Evolutionary conservation across 1,284 basidiomycete genomes (phyloP).

Genomic region (Ceratobasidium sp.): DNA sequence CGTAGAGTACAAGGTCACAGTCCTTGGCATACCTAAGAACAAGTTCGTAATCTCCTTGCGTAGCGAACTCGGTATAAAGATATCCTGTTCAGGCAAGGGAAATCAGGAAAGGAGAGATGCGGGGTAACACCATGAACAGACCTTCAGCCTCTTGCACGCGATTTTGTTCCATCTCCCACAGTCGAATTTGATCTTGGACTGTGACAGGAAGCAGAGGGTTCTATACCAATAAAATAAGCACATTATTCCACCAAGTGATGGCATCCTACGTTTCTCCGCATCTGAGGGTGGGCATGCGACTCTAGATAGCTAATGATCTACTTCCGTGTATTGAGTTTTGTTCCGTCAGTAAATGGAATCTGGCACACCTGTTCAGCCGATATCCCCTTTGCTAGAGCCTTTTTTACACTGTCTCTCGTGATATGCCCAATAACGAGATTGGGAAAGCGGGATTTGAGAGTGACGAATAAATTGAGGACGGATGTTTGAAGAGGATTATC

Average conservation of each 20-base stretch:
- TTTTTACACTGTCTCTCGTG: slow-evolving; percentile 93
- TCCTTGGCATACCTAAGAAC: slow-evolving; percentile 87
- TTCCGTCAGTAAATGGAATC: too few species aligned
- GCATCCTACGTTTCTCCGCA: slow-evolving; percentile 84
- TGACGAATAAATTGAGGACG: slow-evolving; percentile 93
- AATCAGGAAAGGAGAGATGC: slow-evolving; percentile 18
- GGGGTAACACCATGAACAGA: slow-evolving; percentile 49
- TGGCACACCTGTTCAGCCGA: slow-evolving; percentile 97
- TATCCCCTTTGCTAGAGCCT: slow-evolving; percentile 93
- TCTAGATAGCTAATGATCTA: slow-evolving; percentile 95
- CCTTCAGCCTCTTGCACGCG: slow-evolving; percentile 87
- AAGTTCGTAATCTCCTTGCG: slow-evolving; percentile 85
- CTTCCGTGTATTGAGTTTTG: not conserved
- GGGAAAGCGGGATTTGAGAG: slow-evolving; percentile 91
- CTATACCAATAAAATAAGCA: too few species aligned
- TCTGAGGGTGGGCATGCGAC: slow-evolving; percentile 96
- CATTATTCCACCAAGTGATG: too few species aligned
- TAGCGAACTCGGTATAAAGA: slow-evolving; percentile 87
- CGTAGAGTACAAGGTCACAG: slow-evolving; percentile 82
- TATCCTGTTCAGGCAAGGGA: slow-evolving; percentile 62
- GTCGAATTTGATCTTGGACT: slow-evolving; percentile 95
- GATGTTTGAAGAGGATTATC: slow-evolving; percentile 96
- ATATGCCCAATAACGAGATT: slow-evolving; percentile 96
- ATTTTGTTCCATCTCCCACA: slow-evolving; percentile 98
- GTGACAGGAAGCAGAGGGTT: slow-evolving; percentile 92